Evolutionary conservation across 306 rosid species (phyloP).

Genomic region (Hippophae gyantsensis): DNA sequence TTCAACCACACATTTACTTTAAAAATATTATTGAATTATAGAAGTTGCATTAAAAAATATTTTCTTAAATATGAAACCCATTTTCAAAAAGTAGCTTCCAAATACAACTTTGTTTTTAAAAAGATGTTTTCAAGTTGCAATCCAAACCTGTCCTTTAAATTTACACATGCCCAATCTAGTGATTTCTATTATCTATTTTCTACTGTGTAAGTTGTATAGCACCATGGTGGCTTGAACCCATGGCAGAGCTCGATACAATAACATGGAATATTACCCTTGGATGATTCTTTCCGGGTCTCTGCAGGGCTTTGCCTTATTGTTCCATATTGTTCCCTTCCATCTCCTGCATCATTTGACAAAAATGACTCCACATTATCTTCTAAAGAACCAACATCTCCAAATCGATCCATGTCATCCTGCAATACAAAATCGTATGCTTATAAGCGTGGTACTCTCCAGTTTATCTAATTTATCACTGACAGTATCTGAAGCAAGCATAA

Average conservation of each 20-base stretch:
- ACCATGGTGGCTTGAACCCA: no score
- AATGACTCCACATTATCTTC: conserved; percentile 89
- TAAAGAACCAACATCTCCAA: conserved; percentile 82
- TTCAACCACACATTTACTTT: no score
- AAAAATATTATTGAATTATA: no score
- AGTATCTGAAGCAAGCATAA: neutral
- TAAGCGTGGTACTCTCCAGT: conserved; percentile 5
- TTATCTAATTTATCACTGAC: neutral
- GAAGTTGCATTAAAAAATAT: no score
- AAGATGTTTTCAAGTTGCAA: no score
- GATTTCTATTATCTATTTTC: neutral
- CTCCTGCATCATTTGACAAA: conserved; percentile 75
- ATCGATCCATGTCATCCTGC: conserved; percentile 88
- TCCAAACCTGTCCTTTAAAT: neutral
- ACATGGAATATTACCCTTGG: conserved; percentile 47
- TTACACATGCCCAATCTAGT: neutral
- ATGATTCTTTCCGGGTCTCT: conserved; percentile 59
- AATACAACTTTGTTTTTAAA: no score
- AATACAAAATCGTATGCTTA: conserved; percentile 13
- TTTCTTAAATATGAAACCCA: no score
- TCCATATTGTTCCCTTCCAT: conserved; percentile 71
- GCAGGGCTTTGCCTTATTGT: conserved; percentile 49
- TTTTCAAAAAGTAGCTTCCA: no score
- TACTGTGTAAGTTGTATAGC: no score
- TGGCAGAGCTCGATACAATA: no score